These are phyloP conservation scores for Lipomyces lipofer DNA, from an alignment of 805 yeast species.

Conservation along the genomic window DNA sequence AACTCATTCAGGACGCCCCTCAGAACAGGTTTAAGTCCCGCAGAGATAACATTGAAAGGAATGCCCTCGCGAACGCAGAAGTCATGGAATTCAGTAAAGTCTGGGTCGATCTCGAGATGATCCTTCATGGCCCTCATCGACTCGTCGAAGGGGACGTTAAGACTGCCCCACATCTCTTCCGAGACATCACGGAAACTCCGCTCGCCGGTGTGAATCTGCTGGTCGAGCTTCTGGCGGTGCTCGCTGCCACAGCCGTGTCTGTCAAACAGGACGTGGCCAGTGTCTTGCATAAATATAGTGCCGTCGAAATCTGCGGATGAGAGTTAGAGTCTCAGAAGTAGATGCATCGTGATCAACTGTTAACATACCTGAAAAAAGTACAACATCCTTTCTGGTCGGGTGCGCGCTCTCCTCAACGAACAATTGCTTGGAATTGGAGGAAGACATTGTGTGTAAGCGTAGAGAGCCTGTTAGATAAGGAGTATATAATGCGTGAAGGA, in stretches of 20 bases:
- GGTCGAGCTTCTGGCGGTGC: slow-evolving; percentile 42
- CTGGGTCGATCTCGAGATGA: slow-evolving; percentile 44
- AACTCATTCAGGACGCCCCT: slow-evolving; percentile 45
- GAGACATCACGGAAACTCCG: slow-evolving; percentile 45
- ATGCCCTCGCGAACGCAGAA: slow-evolving; percentile 43
- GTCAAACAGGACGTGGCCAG: slow-evolving; percentile 49
- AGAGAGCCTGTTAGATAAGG: not conserved
- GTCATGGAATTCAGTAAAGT: slow-evolving; percentile 43
- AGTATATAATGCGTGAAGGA: not conserved
- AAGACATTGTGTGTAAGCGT: not conserved
- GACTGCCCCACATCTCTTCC: slow-evolving; percentile 48
- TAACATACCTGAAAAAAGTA: slow-evolving; percentile 26
- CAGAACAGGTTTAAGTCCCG: slow-evolving; percentile 47
- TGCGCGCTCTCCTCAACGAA: too few species aligned
- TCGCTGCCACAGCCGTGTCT: slow-evolving; percentile 46
- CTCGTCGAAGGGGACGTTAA: slow-evolving; percentile 43
- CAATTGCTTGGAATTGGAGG: not conserved
- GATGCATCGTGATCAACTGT: slow-evolving; percentile 21
- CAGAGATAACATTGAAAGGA: slow-evolving; percentile 47
- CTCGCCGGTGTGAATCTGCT: slow-evolving; percentile 42
- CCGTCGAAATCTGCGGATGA: slow-evolving; percentile 47
- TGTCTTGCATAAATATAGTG: slow-evolving; percentile 48
- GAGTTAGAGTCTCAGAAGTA: slow-evolving; percentile 17
- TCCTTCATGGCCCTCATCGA: slow-evolving; percentile 42
- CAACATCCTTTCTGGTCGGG: slow-evolving; percentile 30